Base-by-base conservation (phyloP, 495 filamentous ascomycete species). In the Penicillium soppii region DNA sequence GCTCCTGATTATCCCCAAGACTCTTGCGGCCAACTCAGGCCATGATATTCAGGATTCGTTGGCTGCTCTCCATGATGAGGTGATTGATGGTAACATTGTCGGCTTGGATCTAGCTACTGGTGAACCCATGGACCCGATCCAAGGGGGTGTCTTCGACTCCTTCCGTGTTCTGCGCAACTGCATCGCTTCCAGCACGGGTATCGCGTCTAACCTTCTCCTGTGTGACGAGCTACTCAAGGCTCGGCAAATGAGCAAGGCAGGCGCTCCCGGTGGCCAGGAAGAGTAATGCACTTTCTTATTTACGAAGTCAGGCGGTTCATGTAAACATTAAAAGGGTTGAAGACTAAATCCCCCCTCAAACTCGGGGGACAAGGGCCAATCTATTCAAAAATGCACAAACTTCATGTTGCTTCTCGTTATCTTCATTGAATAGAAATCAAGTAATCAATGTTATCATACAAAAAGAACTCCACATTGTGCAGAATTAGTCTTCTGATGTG, bases 191-290 rank as follows among this genome's bases (percentile, higher is more conserved):
- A 94, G 92, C 69, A 87, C 91, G 8, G 90, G 94, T 33, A 99
- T 99, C 62, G 92, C 94, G 15, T 89, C 87, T 12, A 99, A 99
- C 72, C 81, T 99, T 19, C 77, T 99, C 54, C 81, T 99, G 17
- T 97, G 95, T 57, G 94, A 99, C 60, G 94, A 99, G 77, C 78
- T 99, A 70, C 75, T 99, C 50, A 99, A 99, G 79, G 94, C 94
- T 44, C 79, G 94, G 65, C 95, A 97, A 73, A 97, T 97, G 92
- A 86, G 73, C 52, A 71, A 61, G 59, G 54, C 60, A 40, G 59
- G 70, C 44, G 73, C 70, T 44, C 74, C 74, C 51, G 72, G 64
- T 43, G 70, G 65, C 48, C 71, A 68, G 72, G 74, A 77, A 33
- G 70, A 76, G 61, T 75, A 70, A 73, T 64, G 58, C 51, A 47